Percentiles rank a stretch among this genome's conserved stretches.
These are phyloP conservation scores for Syzygium aromaticum DNA, from an alignment of 345 rosid genomes.

Conservation along the genomic window DNA sequence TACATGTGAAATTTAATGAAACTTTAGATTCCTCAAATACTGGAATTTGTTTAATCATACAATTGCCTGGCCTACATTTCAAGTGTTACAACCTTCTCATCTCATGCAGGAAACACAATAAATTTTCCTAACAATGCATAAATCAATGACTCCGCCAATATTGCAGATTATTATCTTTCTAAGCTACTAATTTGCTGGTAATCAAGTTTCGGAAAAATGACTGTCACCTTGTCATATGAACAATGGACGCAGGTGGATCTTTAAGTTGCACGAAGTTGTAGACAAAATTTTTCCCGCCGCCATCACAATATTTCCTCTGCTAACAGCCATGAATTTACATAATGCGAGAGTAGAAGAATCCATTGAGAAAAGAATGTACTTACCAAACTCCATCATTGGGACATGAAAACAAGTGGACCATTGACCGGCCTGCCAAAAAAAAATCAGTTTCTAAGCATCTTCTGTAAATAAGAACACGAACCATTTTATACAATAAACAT, in stretches of 20 bases:
- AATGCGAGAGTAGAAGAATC: background rate
- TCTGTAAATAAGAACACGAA: background rate
- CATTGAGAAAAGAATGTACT: conserved; percentile 11
- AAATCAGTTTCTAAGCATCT: background rate
- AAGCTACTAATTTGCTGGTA: background rate
- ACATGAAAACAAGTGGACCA: conserved; percentile 1
- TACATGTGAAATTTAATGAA: background rate
- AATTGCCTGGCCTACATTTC: background rate
- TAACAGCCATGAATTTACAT: conserved; percentile 22
- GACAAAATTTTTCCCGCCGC: conserved; percentile 29
- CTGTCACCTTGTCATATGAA: background rate
- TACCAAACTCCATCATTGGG: conserved; percentile 5
- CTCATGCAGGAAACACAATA: background rate
- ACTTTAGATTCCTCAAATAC: background rate
- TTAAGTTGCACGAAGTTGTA: background rate
- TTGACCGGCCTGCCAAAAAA: conserved; percentile 24
- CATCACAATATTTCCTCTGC: conserved; percentile 30
- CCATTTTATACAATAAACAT: background rate
- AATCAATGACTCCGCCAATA: background rate
- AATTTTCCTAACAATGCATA: background rate
- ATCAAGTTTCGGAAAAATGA: background rate
- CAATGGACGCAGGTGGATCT: background rate
- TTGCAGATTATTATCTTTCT: background rate
- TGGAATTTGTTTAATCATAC: background rate
- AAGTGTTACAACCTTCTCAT: background rate